phyloP scores from a whole-genome alignment of 495 filamentous ascomycete species.

The Aspergillus indologenus region DNA sequence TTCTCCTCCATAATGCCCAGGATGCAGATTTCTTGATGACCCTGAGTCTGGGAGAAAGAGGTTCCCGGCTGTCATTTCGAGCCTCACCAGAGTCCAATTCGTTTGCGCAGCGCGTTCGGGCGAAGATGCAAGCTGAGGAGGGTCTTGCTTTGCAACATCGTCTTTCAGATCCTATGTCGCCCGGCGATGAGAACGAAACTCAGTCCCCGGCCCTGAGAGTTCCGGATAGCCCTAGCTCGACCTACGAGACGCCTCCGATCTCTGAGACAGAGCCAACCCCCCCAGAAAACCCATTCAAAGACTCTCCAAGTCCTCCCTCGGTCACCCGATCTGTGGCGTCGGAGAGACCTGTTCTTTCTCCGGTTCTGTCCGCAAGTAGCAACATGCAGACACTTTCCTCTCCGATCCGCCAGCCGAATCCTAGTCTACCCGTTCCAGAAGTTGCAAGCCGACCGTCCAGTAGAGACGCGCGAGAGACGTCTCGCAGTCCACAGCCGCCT shows the following conservation, averaged over 20 bases:
- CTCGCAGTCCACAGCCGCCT: conserved; percentile 33
- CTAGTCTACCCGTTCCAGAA: conserved; percentile 9
- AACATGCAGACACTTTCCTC: conserved; percentile 14
- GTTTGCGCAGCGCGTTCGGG: conserved; percentile 55
- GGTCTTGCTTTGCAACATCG: conserved; percentile 60
- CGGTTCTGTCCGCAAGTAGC: conserved; percentile 23
- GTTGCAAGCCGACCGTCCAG: conserved; percentile 20
- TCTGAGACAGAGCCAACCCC: conserved; percentile 25
- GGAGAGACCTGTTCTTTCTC: conserved; percentile 16
- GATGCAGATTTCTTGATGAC: conserved; percentile 41
- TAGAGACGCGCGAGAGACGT: conserved; percentile 21
- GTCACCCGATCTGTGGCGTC: conserved; percentile 6
- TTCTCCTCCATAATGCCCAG: conserved; percentile 31
- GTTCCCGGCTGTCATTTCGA: conserved; percentile 43
- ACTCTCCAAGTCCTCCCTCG: conserved; percentile 15
- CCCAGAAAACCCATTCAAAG: conserved; percentile 23
- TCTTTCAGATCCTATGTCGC: conserved; percentile 30
- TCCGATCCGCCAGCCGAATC: conserved; percentile 13
- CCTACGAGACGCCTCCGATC: conserved; percentile 31
- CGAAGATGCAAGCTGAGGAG: conserved; percentile 72
- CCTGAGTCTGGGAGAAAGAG: conserved; percentile 27
- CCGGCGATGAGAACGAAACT: conserved; percentile 23
- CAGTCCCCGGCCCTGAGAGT: conserved; percentile 10
- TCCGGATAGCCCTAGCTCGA: conserved; percentile 26
- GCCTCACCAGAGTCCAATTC: conserved; percentile 43